Evolutionary conservation across 768 basidiomycete species (phyloP).

Genomic region (Roridomyces roridus): DNA sequence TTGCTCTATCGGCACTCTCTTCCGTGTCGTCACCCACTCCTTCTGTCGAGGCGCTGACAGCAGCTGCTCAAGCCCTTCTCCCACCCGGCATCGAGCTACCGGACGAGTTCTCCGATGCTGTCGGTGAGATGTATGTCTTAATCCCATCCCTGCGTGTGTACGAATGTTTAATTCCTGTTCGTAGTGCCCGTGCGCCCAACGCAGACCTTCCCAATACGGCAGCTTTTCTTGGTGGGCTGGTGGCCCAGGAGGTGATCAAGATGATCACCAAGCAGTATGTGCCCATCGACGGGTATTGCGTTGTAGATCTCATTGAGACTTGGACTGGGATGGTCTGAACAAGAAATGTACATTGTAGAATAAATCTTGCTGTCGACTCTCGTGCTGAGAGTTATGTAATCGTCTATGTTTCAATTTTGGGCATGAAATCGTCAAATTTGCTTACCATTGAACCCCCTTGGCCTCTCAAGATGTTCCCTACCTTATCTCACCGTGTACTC

Average conservation of each 20-base stretch:
- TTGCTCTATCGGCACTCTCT: slow-evolving; percentile 72
- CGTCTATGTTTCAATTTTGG: too few species aligned
- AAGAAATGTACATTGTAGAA: background rate
- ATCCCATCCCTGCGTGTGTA: too few species aligned
- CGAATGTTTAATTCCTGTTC: slow-evolving; percentile 59
- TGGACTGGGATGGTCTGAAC: slow-evolving; percentile 66
- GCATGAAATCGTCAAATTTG: too few species aligned
- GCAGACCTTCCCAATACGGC: slow-evolving; percentile 94
- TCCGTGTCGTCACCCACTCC: slow-evolving; percentile 40
- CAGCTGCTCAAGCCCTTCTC: slow-evolving; percentile 55
- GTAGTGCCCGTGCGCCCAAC: slow-evolving; percentile 77
- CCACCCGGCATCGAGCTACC: slow-evolving; percentile 57
- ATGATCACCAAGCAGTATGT: slow-evolving; percentile 96
- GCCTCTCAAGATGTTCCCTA: too few species aligned
- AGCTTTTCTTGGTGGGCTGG: slow-evolving; percentile 90
- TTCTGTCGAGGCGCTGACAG: slow-evolving; percentile 57
- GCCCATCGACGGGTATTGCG: slow-evolving; percentile 84
- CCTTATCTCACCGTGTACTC: too few species aligned
- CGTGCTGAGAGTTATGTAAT: too few species aligned
- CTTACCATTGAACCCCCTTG: too few species aligned
- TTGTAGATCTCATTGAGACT: slow-evolving; percentile 83
- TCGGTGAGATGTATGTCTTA: slow-evolving; percentile 83
- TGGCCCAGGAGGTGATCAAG: slow-evolving; percentile 98
- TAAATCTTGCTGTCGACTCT: too few species aligned
- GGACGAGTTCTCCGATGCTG: slow-evolving; percentile 60